Percentiles rank a stretch among this genome's conserved stretches.
Conservation (phyloP, 208 protist species). For the Crithidia fasciculata region DNA sequence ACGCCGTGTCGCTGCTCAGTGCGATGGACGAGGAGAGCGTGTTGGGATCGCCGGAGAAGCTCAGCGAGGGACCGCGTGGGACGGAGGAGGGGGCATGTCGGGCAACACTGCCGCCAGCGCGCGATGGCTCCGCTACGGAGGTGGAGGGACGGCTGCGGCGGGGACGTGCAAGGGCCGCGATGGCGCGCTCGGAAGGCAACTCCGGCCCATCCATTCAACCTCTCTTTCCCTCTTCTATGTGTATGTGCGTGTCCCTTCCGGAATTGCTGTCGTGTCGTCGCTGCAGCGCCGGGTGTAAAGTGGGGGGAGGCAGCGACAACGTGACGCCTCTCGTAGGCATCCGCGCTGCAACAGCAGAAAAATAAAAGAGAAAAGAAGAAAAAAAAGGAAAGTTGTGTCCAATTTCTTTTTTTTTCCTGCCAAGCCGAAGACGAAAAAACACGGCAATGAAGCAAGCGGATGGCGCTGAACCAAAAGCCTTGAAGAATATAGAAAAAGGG, state of each 20-base stretch:
- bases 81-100: neutral
- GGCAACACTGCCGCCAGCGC: neutral
- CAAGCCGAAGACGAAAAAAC: constrained; percentile 4
- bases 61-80: constrained; percentile 7
- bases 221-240: too few relatives aligned
- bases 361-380: constrained; percentile 6
- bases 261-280: too few relatives aligned
- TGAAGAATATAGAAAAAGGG: neutral
- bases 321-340: too few relatives aligned
- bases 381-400: neutral
- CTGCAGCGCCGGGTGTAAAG: too few relatives aligned
- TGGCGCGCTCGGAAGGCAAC: neutral
- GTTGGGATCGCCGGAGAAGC: constrained; percentile 2
- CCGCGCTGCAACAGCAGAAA: neutral
- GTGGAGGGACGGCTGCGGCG: neutral
- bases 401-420: too few relatives aligned
- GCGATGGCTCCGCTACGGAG: neutral
- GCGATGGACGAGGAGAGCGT: constrained; percentile 21
- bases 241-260: too few relatives aligned
- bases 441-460: neutral
- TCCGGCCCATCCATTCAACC: constrained; percentile 16
- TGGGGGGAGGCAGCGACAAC: too few relatives aligned
- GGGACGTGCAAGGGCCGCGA: neutral
- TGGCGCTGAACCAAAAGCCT: constrained; percentile 9
- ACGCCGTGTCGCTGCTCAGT: constrained; percentile 32